Conservation (phyloP, 495 filamentous ascomycete species). For the Penicillium flavigenum region DNA sequence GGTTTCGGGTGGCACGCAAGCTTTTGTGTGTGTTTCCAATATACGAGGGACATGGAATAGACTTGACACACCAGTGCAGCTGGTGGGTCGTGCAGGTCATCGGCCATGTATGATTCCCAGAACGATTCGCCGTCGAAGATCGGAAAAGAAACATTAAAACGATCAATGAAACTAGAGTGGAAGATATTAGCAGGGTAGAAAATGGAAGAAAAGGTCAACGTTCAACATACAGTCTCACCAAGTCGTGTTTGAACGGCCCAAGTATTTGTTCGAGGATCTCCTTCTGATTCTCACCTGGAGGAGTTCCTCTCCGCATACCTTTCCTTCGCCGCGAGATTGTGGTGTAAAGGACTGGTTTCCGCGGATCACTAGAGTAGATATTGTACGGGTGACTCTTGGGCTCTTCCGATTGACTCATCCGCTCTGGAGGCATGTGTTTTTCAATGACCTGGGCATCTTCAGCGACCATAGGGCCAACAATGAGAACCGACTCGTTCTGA, state of each 20-base stretch:
- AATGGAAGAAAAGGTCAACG: background rate
- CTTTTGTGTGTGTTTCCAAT: conserved; percentile 50
- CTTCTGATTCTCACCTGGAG: conserved; percentile 52
- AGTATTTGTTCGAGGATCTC: conserved; percentile 56
- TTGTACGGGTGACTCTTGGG: conserved; percentile 48
- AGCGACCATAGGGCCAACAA: conserved; percentile 52
- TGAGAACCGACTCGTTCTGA: conserved; percentile 50
- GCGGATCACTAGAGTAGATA: conserved; percentile 49
- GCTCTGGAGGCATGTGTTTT: conserved; percentile 49
- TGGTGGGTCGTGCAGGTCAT: conserved; percentile 43
- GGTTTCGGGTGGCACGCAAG: conserved; percentile 48
- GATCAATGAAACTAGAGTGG: conserved; percentile 44
- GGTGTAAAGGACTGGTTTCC: conserved; percentile 49
- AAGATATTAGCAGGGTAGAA: conserved; percentile 10
- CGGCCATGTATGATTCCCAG: conserved; percentile 46
- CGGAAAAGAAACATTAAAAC: conserved; percentile 54
- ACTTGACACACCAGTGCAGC: conserved; percentile 53
- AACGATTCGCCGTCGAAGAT: conserved; percentile 53
- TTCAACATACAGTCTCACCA: conserved; percentile 48
- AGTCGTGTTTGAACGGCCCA: conserved; percentile 50
- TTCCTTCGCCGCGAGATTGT: conserved; percentile 48
- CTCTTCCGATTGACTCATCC: conserved; percentile 38
- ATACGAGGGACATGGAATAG: conserved; percentile 53
- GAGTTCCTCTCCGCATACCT: conserved; percentile 47
- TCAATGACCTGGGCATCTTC: conserved; percentile 55